phyloP scores from a whole-genome alignment of 495 filamentous ascomycete genomes.

The Penicillium antarcticum region DNA sequence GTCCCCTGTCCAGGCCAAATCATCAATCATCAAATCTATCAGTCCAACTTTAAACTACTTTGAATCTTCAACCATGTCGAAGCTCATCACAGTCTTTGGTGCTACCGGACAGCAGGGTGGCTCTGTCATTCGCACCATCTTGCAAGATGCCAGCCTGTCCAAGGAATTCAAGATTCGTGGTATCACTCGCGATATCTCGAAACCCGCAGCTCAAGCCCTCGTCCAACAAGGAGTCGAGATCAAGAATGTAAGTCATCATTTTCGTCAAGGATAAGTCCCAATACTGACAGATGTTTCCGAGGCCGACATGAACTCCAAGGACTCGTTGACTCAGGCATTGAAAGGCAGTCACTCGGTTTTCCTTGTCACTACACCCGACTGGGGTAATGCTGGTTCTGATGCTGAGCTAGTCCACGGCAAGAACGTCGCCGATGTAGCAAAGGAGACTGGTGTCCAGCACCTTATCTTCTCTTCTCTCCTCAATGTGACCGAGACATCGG shows the following conservation, averaged over 20 bases:
- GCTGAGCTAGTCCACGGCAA: slow-evolving; percentile 42
- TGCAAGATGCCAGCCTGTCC: slow-evolving; percentile 45
- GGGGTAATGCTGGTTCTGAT: slow-evolving; percentile 24
- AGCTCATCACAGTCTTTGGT: slow-evolving; percentile 57
- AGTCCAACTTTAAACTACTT: too few relatives aligned
- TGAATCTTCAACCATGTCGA: slow-evolving; percentile 29
- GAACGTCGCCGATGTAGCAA: slow-evolving; percentile 43
- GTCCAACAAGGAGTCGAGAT: slow-evolving; percentile 28
- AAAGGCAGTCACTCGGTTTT: slow-evolving; percentile 46
- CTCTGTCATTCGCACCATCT: slow-evolving; percentile 51
- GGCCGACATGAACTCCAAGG: slow-evolving; percentile 35
- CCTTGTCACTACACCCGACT: slow-evolving; percentile 39
- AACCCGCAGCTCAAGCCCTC: slow-evolving; percentile 25
- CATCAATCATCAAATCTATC: too few relatives aligned
- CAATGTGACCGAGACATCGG: not conserved
- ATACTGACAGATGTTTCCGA: not conserved
- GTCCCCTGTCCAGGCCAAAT: too few relatives aligned
- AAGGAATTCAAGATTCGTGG: slow-evolving; percentile 51
- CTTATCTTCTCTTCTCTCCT: slow-evolving; percentile 50
- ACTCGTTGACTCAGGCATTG: slow-evolving; percentile 42
- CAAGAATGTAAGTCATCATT: slow-evolving; percentile 34
- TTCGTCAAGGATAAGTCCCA: too few relatives aligned
- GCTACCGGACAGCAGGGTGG: slow-evolving; percentile 62
- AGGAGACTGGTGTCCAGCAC: slow-evolving; percentile 40
- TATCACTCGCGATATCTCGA: slow-evolving; percentile 41